Percentiles rank a stretch among this genome's conserved stretches.
Conservation (phyloP, 768 basidiomycete genomes). For the Brasilioporus rufonigricans region DNA sequence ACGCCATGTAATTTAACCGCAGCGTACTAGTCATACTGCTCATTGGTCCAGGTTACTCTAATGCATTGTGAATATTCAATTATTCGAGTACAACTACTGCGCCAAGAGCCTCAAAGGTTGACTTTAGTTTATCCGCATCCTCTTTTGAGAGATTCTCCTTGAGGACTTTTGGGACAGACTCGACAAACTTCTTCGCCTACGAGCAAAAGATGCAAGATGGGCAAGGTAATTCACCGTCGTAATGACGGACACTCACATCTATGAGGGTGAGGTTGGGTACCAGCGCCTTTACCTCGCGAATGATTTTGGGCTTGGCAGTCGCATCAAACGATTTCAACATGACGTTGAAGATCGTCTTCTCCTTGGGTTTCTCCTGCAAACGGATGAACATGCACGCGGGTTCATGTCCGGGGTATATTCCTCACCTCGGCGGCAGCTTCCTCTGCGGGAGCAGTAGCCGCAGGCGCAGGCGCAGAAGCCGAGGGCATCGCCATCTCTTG, state of each 20-base stretch:
- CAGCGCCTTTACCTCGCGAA: conserved; percentile 94
- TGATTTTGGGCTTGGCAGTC: conserved; percentile 91
- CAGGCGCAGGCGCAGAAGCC: conserved; percentile 58
- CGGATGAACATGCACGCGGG: background rate
- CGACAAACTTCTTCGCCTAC: conserved; percentile 99
- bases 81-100: conserved; percentile 86
- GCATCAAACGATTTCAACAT: conserved; percentile 94
- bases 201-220: background rate
- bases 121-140: conserved; percentile 95
- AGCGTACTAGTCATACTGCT: conserved; percentile 19
- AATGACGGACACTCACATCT: conserved; percentile 61
- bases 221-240: background rate
- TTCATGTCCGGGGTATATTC: background rate
- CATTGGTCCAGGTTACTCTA: conserved; percentile 11
- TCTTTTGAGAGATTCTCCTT: conserved; percentile 97
- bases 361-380: conserved; percentile 88
- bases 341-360: conserved; percentile 97
- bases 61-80: conserved; percentile 22
- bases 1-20: conserved; percentile 27
- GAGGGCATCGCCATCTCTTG: conserved; percentile 95
- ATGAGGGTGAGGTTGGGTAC: conserved; percentile 96
- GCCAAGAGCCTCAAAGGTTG: conserved; percentile 85
- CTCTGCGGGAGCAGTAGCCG: conserved; percentile 55
- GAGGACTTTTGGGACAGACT: conserved; percentile 86
- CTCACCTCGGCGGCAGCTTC: conserved; percentile 64